These are phyloP conservation scores for Fusarium foetens DNA, from an alignment of 2,329 filamentous ascomycete species.

Conservation along the genomic window DNA sequence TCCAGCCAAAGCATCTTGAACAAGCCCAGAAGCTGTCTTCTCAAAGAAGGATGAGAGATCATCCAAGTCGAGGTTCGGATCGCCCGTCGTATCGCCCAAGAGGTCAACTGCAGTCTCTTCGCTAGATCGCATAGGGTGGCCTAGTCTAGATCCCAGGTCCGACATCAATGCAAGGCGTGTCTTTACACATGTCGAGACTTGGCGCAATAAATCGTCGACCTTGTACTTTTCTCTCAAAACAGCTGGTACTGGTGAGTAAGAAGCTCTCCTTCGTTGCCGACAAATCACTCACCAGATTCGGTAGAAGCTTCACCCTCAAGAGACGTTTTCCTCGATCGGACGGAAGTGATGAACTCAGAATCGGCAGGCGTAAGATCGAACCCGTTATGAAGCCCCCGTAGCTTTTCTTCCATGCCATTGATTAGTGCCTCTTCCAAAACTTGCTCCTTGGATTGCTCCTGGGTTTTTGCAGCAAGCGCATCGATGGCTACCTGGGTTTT, in stretches of 20 bases:
- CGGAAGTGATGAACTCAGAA: conserved; percentile 48
- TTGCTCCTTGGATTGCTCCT: conserved; percentile 62
- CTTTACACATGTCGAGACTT: conserved; percentile 48
- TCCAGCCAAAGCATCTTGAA: conserved; percentile 54
- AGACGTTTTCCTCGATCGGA: conserved; percentile 49
- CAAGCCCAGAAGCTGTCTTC: conserved; percentile 54
- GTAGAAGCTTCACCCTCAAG: conserved; percentile 46
- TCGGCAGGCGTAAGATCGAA: conserved; percentile 50
- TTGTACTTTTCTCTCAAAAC: conserved; percentile 53
- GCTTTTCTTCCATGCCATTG: conserved; percentile 62
- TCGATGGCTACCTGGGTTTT: conserved; percentile 64
- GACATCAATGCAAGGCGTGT: conserved; percentile 48
- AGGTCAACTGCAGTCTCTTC: conserved; percentile 43
- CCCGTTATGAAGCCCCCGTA: conserved; percentile 50
- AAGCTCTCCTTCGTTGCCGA: background rate
- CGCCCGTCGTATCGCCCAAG: conserved; percentile 43
- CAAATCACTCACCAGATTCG: conserved; percentile 43
- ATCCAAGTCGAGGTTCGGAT: conserved; percentile 52
- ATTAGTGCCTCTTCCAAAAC: conserved; percentile 66
- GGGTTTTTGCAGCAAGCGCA: conserved; percentile 60
- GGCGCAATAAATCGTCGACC: conserved; percentile 52
- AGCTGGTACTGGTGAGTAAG: conserved; percentile 35
- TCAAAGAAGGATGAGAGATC: conserved; percentile 57
- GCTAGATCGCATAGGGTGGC: conserved; percentile 49
- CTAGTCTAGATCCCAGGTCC: conserved; percentile 50